Evolutionary conservation across 1,284 basidiomycete genomes (phyloP).

Genomic region (Agaricales sp.): DNA sequence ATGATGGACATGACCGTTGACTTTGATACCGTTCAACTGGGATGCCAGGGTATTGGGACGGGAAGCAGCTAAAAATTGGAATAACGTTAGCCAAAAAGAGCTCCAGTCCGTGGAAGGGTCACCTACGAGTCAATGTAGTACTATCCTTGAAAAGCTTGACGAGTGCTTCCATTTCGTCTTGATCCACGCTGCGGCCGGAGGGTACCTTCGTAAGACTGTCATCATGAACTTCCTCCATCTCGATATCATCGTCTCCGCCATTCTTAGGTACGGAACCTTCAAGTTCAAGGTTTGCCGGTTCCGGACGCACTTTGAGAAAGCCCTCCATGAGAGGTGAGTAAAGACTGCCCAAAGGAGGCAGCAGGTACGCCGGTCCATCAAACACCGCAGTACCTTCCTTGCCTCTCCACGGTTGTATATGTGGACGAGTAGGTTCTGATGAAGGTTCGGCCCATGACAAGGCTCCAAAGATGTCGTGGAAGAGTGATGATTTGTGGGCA

Average conservation of each 20-base stretch:
- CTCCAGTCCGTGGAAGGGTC: neutral
- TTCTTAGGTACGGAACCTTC: no score
- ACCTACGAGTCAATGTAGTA: no score
- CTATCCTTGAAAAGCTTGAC: conserved; percentile 39
- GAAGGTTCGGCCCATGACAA: conserved; percentile 29
- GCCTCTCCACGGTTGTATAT: conserved; percentile 12
- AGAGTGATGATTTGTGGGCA: conserved; percentile 47
- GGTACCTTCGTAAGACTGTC: no score
- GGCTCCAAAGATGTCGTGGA: conserved; percentile 79
- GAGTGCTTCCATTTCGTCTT: conserved; percentile 37
- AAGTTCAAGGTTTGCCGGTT: conserved; percentile 13
- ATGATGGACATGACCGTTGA: neutral
- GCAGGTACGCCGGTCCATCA: conserved; percentile 68
- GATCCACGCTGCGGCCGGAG: conserved; percentile 28
- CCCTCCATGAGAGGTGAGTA: conserved; percentile 67
- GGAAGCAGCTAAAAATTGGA: neutral
- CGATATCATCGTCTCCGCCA: conserved; percentile 29
- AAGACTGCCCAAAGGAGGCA: conserved; percentile 67
- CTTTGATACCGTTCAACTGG: neutral
- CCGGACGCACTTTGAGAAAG: conserved; percentile 39
- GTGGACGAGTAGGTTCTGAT: conserved; percentile 18
- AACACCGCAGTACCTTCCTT: conserved; percentile 44
- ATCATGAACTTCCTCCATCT: conserved; percentile 30
- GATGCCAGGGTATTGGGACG: neutral
- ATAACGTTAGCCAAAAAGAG: conserved; percentile 6